Base-by-base conservation (phyloP, 768 basidiomycete genomes). In the Russula dissimulans region DNA sequence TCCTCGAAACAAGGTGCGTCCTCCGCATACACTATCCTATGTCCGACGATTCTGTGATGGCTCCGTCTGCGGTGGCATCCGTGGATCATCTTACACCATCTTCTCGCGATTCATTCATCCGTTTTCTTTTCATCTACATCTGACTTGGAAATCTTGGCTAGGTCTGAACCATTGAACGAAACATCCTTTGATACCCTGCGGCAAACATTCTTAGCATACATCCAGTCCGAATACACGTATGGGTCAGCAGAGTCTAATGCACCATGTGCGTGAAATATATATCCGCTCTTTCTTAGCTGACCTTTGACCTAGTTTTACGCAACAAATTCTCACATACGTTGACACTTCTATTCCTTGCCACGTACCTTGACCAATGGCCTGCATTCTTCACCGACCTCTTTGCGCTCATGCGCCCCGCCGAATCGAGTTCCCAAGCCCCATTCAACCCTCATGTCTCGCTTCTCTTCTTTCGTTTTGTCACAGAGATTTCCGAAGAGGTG, bases 401-500 rank as follows among this genome's bases (percentile, higher is more conserved):
- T 72, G 74, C 82, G 44, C 82, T 92, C 67, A 84, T 91, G 63
- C 85, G 80, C 29, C 78, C 82, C 32, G 69, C 82, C 32, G 77
- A 84, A 63, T 79, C 83, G 10, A 76, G 77, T 43, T 77, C 81
- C 14, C 75, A 78, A 64, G 75, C 81, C 43, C 77, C 81, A 29
- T 84, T 87, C 74, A 95, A 95, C 71, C 82, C 82, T 46, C 89
- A 95, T 68, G 81, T 95, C 36, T 89, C 89, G 22, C 79, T 94
- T 32, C 81, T 99, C 59, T 85, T 97, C 71, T 90, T 98, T 71
- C 93, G 90, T 68, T 79, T 97, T 66, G 79, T 99, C 46, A 84
- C 89, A 60, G 97, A 99, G 71, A 95, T 98, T 56, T 95, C 94
- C 0, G 89, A 90, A 12, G 97, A 99, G 72, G 89, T 98, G n/a